phyloP scores from a whole-genome alignment of 305 asterid species.

The Solanum hybrid region DNA sequence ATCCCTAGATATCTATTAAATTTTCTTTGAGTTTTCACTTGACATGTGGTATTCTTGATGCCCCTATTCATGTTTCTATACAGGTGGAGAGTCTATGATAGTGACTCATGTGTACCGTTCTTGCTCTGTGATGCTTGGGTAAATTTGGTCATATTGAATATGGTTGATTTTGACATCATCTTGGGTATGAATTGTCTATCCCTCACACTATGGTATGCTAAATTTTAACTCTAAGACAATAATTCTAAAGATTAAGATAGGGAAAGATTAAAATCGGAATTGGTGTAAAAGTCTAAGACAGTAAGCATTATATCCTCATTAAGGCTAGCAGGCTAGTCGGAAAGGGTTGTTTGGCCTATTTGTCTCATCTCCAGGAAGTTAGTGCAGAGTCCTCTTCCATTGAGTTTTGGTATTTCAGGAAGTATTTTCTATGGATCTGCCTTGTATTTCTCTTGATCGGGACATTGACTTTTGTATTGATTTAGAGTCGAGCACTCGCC shows the following conservation, averaged over 20 bases:
- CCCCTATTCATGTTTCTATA: not conserved
- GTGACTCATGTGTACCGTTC: not conserved
- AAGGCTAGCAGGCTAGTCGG: not conserved
- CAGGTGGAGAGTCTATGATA: not conserved
- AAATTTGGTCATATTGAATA: not conserved
- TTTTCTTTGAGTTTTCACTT: too few relatives aligned
- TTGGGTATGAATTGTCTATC: not conserved
- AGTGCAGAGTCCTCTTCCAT: not conserved
- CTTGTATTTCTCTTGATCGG: not conserved
- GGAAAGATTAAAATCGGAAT: not conserved
- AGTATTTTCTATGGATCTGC: not conserved
- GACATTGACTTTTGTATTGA: not conserved
- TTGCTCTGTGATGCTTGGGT: not conserved
- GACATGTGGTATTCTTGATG: not conserved
- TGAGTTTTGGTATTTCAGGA: not conserved
- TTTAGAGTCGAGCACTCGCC: not conserved
- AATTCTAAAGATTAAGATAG: not conserved
- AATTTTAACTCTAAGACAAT: not conserved
- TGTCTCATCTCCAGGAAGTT: not conserved
- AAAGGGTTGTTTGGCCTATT: not conserved
- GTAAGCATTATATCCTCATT: not conserved
- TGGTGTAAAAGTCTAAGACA: not conserved
- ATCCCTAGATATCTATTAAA: not conserved
- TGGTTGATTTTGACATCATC: not conserved
- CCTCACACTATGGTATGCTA: not conserved